A percentile compares a stretch with the other conserved stretches of the same genome.
Evolutionary conservation across 2,329 filamentous ascomycete species (phyloP).

Genomic region (Bipolaris zeicola): DNA sequence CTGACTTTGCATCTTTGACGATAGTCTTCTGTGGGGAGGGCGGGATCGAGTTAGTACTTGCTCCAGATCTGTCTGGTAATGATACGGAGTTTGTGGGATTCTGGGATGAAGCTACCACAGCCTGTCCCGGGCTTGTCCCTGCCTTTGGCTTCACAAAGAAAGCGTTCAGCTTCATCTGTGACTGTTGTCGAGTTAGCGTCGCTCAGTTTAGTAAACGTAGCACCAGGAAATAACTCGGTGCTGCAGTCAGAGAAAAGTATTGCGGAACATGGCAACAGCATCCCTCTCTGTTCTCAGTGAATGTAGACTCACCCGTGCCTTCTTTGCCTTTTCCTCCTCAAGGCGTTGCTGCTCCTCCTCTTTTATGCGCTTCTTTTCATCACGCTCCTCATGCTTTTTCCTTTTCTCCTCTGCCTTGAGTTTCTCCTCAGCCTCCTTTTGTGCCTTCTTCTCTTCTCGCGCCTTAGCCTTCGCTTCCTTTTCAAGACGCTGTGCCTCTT

Average conservation of each 20-base stretch:
- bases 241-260: background rate
- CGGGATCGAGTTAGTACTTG: conserved; percentile 33
- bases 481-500: conserved; percentile 46
- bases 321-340: conserved; percentile 45
- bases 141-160: conserved; percentile 54
- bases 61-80: conserved; percentile 28
- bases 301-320: conserved; percentile 46
- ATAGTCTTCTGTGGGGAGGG: conserved; percentile 44
- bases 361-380: conserved; percentile 50
- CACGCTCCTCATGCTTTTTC: conserved; percentile 44
- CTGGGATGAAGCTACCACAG: conserved; percentile 41
- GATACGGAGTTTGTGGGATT: conserved; percentile 39
- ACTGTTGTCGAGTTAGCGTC: conserved; percentile 37
- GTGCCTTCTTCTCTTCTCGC: conserved; percentile 43
- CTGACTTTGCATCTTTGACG: conserved; percentile 43
- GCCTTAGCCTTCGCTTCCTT: conserved; percentile 48
- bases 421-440: conserved; percentile 44
- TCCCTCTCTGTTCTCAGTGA: conserved; percentile 3
- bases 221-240: background rate
- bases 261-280: background rate
- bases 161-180: conserved; percentile 51
- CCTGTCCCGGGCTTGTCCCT: conserved; percentile 33
- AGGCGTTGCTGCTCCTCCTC: conserved; percentile 57
- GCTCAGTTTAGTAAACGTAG: background rate
- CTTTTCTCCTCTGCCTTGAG: conserved; percentile 47